Percentiles rank a stretch among this genome's conserved stretches.
Evolutionary conservation across 345 rosid species (phyloP).

Genomic region (Punica granatum): DNA sequence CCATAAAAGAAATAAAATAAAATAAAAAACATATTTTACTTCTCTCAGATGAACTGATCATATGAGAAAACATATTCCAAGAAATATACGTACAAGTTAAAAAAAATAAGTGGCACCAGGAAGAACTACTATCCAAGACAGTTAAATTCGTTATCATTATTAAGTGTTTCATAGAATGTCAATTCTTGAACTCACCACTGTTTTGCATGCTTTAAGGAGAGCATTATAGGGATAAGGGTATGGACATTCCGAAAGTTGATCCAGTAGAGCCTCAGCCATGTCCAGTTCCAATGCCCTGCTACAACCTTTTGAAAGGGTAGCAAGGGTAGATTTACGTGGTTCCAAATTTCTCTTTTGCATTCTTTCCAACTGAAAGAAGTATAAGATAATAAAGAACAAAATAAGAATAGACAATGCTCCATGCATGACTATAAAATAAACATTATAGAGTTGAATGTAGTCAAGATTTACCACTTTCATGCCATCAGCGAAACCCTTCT

Average conservation of each 20-base stretch:
- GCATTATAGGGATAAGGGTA: slow-evolving; percentile 48
- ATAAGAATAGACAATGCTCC: neutral
- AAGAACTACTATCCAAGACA: neutral
- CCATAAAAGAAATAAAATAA: no score
- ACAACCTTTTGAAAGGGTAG: slow-evolving; percentile 50
- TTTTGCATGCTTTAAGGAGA: slow-evolving; percentile 58
- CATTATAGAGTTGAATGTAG: neutral
- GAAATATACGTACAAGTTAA: no score
- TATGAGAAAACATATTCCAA: no score
- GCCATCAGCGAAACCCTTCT: slow-evolving; percentile 39
- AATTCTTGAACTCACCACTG: slow-evolving; percentile 37
- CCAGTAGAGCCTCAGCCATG: slow-evolving; percentile 65
- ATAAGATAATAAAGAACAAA: neutral
- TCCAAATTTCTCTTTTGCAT: slow-evolving; percentile 62
- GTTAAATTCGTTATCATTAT: neutral
- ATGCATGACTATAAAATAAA: neutral
- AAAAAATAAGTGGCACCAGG: neutral
- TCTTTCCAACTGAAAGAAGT: slow-evolving; percentile 46
- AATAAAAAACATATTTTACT: no score
- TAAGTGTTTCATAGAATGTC: neutral
- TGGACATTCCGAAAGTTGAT: slow-evolving; percentile 38
- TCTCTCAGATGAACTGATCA: no score
- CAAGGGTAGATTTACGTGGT: slow-evolving; percentile 60
- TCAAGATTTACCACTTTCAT: slow-evolving; percentile 45
- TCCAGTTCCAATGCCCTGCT: slow-evolving; percentile 63